These are phyloP conservation scores for Saccharomyces kudriavzevii DNA, from an alignment of 805 yeast genomes.

Conservation along the genomic window DNA sequence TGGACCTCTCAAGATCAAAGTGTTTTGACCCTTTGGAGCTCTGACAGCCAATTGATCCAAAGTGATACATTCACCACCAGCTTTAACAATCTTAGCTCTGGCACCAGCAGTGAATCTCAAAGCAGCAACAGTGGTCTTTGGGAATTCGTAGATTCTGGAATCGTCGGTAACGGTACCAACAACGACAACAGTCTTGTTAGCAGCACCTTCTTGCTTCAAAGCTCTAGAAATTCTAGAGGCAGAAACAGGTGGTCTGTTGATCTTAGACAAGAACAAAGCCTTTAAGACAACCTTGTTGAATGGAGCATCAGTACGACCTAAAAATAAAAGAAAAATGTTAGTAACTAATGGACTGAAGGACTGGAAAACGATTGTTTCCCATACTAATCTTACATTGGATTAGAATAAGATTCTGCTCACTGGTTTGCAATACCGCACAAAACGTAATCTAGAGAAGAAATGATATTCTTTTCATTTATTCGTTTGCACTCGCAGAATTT, in stretches of 20 bases:
- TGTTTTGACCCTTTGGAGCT: constrained; percentile 99
- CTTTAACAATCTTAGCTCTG: constrained; percentile 91
- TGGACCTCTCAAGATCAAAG: constrained; percentile 96
- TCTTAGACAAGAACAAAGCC: constrained; percentile 93
- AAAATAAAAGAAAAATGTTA: constrained; percentile 28
- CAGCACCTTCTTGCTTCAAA: constrained; percentile 73
- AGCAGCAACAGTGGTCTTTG: constrained; percentile 98
- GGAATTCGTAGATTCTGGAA: constrained; percentile 85
- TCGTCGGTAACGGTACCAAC: constrained; percentile 99
- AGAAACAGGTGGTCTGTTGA: constrained; percentile 99
- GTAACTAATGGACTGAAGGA: constrained; percentile 16
- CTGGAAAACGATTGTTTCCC: neutral
- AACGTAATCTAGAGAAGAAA: neutral
- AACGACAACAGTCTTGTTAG: constrained; percentile 89
- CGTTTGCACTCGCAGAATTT: constrained; percentile 34
- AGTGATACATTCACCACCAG: constrained; percentile 99
- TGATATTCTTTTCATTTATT: neutral
- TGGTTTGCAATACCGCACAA: constrained; percentile 27
- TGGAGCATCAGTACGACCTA: constrained; percentile 97
- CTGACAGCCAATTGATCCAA: constrained; percentile 98
- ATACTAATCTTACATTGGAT: constrained; percentile 1
- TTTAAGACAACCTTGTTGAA: constrained; percentile 96
- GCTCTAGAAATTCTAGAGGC: constrained; percentile 84
- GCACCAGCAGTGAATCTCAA: constrained; percentile 99
- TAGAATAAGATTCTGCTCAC: constrained; percentile 42